phyloP scores from a whole-genome alignment of 2,329 filamentous ascomycete genomes.

The Colletotrichum sublineola region DNA sequence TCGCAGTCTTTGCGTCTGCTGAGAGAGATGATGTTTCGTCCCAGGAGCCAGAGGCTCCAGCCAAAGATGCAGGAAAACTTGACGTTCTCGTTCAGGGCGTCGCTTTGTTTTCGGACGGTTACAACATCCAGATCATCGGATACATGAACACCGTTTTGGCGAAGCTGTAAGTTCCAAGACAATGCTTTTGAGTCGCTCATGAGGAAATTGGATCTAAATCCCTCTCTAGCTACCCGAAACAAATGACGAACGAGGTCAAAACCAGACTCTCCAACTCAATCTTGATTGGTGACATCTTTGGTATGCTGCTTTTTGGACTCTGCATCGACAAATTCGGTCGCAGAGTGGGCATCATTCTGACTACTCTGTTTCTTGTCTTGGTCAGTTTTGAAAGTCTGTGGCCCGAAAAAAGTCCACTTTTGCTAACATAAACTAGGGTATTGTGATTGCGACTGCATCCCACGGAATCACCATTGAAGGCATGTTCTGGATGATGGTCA shows the following conservation, averaged over 20 bases:
- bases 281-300: conserved; percentile 57
- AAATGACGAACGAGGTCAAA: conserved; percentile 52
- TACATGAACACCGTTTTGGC: conserved; percentile 51
- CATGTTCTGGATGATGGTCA: conserved; percentile 66
- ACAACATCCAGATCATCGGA: conserved; percentile 52
- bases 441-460: conserved; percentile 59
- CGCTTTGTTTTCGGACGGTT: conserved; percentile 52
- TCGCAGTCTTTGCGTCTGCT: neutral
- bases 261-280: conserved; percentile 56
- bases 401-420: accelerated
- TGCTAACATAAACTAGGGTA: conserved; percentile 46
- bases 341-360: conserved; percentile 59
- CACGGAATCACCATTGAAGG: conserved; percentile 57
- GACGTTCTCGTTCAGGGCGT: conserved; percentile 49
- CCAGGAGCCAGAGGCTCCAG: neutral
- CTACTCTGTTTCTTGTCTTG: conserved; percentile 60
- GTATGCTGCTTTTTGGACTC: conserved; percentile 56
- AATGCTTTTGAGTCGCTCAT: accelerated
- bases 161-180: conserved; percentile 43
- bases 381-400: neutral
- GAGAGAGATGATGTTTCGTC: conserved; percentile 4
- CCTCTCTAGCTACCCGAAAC: conserved; percentile 44
- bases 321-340: conserved; percentile 61
- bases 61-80: conserved; percentile 20
- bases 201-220: accelerated